Conservation (phyloP, 2,329 filamentous ascomycete genomes). For the Biscogniauxia sp. region DNA sequence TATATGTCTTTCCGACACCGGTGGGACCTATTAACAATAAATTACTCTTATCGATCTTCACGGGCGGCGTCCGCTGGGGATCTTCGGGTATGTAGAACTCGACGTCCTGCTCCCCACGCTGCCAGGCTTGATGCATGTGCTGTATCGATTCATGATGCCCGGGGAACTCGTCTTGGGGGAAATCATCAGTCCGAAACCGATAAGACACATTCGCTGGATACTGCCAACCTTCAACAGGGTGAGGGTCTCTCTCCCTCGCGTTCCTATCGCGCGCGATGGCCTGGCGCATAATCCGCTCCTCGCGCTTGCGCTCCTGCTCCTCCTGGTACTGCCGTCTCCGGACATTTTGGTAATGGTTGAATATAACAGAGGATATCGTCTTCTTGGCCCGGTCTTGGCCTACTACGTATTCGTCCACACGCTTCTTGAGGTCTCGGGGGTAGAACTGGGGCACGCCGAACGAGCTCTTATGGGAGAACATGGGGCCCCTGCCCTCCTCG, state of each 20-base stretch:
- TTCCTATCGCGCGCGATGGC: conserved; percentile 67
- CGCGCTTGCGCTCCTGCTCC: conserved; percentile 54
- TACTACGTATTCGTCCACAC: conserved; percentile 93
- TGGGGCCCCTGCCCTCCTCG: conserved; percentile 55
- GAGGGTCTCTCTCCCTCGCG: conserved; percentile 54
- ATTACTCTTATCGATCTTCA: conserved; percentile 95
- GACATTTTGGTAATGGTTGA: conserved; percentile 93
- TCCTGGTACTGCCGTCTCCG: conserved; percentile 78
- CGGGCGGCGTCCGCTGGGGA: conserved; percentile 38
- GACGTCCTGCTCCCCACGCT: conserved; percentile 34
- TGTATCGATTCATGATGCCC: conserved; percentile 49
- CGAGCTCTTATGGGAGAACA: conserved; percentile 52
- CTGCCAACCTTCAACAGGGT: conserved; percentile 74
- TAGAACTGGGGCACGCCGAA: conserved; percentile 64
- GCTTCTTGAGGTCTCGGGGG: conserved; percentile 73
- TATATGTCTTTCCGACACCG: conserved; percentile 94
- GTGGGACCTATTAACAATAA: conserved; percentile 87
- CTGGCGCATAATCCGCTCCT: conserved; percentile 68
- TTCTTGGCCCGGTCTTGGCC: conserved; percentile 95
- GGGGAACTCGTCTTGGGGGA: conserved; percentile 52
- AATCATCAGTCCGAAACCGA: conserved; percentile 33
- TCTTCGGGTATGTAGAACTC: conserved; percentile 52
- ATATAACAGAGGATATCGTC: conserved; percentile 86
- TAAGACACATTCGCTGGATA: conserved; percentile 9
- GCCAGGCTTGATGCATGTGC: conserved; percentile 38